phyloP scores from a whole-genome alignment of 192 early-diverging fungal species.

The Entomortierella lignicola region DNA sequence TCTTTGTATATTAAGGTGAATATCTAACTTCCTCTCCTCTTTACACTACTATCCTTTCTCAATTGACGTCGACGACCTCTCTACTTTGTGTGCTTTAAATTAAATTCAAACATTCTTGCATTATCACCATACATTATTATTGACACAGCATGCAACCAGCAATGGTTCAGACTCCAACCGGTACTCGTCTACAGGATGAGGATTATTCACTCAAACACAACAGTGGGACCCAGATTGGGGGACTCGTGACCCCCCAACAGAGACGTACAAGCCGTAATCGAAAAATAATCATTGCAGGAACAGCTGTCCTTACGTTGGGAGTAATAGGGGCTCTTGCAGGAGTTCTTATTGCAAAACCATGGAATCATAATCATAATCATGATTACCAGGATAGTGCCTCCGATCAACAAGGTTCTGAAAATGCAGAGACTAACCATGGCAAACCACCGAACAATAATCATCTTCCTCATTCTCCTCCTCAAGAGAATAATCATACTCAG shows the following conservation, averaged over 20 bases:
- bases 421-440: background rate
- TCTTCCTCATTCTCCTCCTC: no score
- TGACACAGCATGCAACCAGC: slow-evolving; percentile 6
- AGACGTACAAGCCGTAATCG: slow-evolving; percentile 11
- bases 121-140: background rate
- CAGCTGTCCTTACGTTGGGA: slow-evolving; percentile 23
- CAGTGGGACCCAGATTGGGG: background rate
- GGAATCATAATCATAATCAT: slow-evolving; percentile 1
- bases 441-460: background rate
- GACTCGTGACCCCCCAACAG: background rate
- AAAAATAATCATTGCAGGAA: slow-evolving; percentile 20
- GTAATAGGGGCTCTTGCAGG: slow-evolving; percentile 13
- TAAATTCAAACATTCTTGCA: background rate
- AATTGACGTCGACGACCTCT: background rate
- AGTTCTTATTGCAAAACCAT: slow-evolving; percentile 18
- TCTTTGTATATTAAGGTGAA: no score
- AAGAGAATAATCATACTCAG: background rate
- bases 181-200: background rate
- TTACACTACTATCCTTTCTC: background rate
- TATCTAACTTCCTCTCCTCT: background rate
- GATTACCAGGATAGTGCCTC: no score
- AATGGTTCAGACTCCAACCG: slow-evolving; percentile 1
- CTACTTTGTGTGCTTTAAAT: no score
- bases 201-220: background rate
- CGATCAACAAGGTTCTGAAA: no score